Evolutionary conservation across 2,329 filamentous ascomycete genomes (phyloP).

Genomic region (Cadophora sp.): DNA sequence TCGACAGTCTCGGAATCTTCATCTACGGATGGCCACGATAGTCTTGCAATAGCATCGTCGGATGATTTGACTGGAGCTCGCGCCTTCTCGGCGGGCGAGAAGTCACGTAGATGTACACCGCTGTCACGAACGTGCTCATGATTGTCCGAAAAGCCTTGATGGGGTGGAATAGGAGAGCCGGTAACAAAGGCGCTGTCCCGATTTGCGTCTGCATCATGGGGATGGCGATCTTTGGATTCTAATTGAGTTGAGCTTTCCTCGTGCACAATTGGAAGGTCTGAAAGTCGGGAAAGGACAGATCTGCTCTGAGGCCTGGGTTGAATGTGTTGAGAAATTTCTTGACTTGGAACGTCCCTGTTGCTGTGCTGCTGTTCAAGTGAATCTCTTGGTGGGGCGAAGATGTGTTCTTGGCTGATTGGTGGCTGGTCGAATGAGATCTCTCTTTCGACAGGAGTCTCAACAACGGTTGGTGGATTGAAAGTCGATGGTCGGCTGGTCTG

Average conservation of each 20-base stretch:
- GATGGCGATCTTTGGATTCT: slow-evolving; percentile 29
- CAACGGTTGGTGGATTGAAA: slow-evolving; percentile 17
- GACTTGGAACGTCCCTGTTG: slow-evolving; percentile 18
- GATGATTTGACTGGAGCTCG: slow-evolving; percentile 41
- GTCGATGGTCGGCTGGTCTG: slow-evolving; percentile 1
- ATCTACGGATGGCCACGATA: slow-evolving; percentile 51
- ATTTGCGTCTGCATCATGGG: slow-evolving; percentile 42
- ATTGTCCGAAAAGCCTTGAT: slow-evolving; percentile 36
- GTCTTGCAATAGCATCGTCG: slow-evolving; percentile 47
- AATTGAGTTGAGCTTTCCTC: slow-evolving; percentile 37
- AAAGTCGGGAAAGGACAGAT: slow-evolving; percentile 34
- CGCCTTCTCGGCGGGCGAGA: slow-evolving; percentile 43
- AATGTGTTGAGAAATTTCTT: slow-evolving; percentile 26
- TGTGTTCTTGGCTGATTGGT: slow-evolving; percentile 29
- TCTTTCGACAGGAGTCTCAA: slow-evolving; percentile 24
- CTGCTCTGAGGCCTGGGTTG: slow-evolving; percentile 30
- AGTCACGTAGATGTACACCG: slow-evolving; percentile 61
- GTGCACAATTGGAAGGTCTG: slow-evolving; percentile 39
- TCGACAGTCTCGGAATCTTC: slow-evolving; percentile 54
- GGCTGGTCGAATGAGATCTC: slow-evolving; percentile 24
- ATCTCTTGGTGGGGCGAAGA: slow-evolving; percentile 24
- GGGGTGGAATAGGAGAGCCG: slow-evolving; percentile 53
- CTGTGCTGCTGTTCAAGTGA: slow-evolving; percentile 6
- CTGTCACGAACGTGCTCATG: slow-evolving; percentile 54
- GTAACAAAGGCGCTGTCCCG: slow-evolving; percentile 58